Evolutionary conservation across 2,329 filamentous ascomycete species (phyloP), one percentile per base, ranked within the genome.

Genomic region (Ophiostoma fasciatum): DNA sequence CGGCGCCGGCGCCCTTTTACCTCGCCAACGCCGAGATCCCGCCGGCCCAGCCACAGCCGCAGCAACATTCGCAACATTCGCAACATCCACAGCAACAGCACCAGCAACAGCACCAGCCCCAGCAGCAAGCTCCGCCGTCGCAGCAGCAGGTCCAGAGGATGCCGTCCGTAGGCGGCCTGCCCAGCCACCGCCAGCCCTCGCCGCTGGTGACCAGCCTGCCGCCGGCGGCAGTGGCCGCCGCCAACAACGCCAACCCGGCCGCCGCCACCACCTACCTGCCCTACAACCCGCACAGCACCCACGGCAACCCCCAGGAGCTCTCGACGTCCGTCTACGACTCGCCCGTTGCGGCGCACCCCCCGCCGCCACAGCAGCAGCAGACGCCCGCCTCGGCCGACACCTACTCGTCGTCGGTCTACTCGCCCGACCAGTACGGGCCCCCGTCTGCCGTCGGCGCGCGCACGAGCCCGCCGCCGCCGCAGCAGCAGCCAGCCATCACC

Each of bases 251-350:
- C 14, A 8, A 13, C n/a, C 22, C 22, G 9, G 23, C 4, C 23
- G 23, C 11, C 23, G 23, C 23, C 23, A 13, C 23, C 23, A 55
- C 64, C 27, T 73, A 74, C 48, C 53, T 60, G 26, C 52, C 62
- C 6, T 71, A 70, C 38, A 46, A 51, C 19, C 44, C 41, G 17
- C 71, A 76, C 49, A 78, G 74, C 53, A 79, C 72, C 10, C 80
- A 79, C 47, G 74, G 76, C 20, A 71, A 74, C 44, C 74, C 81
- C 1, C 82, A 87, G 56, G 82, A 88, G 57, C 63, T 88, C 31
- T 78, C 80, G 19, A 84, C 81, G 1, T 81, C 79, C 1, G 73
- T 72, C 9, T 87, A 85, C 49, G 79, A 85, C 54, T 81, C 79
- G 4, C 81, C 80, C 28, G 66, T 81, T 27, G 71, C 64, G 11